These are phyloP conservation scores for Colletotrichum sp. DNA, from an alignment of 2,329 filamentous ascomycete genomes.

Conservation along the genomic window DNA sequence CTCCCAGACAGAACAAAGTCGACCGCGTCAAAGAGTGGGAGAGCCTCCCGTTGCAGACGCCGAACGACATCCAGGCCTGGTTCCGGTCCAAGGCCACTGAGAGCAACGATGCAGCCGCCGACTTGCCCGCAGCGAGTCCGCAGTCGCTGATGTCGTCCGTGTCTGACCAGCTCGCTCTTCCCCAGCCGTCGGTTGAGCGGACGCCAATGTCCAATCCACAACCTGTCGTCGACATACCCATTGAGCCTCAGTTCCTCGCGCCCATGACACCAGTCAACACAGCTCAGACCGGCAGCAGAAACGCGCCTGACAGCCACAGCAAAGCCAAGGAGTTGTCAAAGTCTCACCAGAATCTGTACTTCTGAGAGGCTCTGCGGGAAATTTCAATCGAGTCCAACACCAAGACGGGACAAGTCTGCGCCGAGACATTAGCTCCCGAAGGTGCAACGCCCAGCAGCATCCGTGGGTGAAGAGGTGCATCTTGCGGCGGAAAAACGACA, in stretches of 20 bases:
- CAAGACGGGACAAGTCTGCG: background rate
- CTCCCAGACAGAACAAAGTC: conserved; percentile 26
- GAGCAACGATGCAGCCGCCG: background rate
- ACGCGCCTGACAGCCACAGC: background rate
- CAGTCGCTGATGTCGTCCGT: background rate
- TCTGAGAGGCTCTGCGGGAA: background rate
- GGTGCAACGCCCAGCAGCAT: background rate
- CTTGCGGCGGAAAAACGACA: background rate
- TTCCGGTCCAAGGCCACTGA: conserved; percentile 13
- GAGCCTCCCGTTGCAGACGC: conserved; percentile 22
- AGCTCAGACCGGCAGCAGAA: background rate
- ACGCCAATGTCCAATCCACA: background rate
- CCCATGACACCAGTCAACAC: background rate
- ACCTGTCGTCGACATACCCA: background rate
- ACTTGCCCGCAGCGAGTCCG: background rate
- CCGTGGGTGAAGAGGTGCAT: background rate
- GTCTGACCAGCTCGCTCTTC: background rate
- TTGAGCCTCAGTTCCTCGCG: background rate
- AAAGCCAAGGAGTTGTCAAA: conserved; percentile 12
- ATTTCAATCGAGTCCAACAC: background rate
- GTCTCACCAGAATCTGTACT: conserved; percentile 17
- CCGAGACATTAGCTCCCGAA: background rate
- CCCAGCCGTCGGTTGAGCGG: background rate
- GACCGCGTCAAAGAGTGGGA: conserved; percentile 34
- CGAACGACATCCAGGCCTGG: conserved; percentile 27